Evolutionary conservation across 2,329 filamentous ascomycete genomes (phyloP).

Genomic region (Colletotrichum karsti): DNA sequence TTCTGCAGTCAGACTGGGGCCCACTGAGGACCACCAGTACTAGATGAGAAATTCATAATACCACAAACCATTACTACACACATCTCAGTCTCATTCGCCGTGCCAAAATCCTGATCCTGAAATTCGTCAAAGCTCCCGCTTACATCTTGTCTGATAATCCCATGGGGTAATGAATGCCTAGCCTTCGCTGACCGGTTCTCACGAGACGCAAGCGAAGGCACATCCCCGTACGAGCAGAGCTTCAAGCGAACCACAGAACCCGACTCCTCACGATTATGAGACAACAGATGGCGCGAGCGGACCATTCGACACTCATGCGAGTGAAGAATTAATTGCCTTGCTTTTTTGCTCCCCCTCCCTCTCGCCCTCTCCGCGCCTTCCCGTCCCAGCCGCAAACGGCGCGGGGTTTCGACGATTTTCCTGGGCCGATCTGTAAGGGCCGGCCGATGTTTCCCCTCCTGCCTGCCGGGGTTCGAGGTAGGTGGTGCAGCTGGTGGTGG

Average conservation of each 20-base stretch:
- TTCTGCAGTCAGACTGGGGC: background rate
- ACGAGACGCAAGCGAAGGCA: background rate
- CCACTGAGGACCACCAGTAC: background rate
- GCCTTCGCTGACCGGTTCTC: background rate
- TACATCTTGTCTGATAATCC: background rate
- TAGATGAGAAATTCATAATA: constrained; percentile 21
- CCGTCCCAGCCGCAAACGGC: background rate
- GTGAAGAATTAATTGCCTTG: background rate
- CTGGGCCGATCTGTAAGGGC: background rate
- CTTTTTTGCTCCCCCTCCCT: background rate
- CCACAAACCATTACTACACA: constrained; percentile 11
- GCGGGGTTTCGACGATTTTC: background rate
- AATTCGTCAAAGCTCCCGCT: background rate
- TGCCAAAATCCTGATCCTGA: background rate
- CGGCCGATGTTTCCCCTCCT: background rate
- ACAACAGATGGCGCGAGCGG: constrained; percentile 2
- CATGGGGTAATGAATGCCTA: background rate
- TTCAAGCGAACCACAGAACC: no score
- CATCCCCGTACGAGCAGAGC: no score
- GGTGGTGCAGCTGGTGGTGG: background rate
- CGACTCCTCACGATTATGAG: background rate
- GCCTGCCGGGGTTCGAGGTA: background rate
- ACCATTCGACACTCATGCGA: background rate
- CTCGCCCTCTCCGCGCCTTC: background rate
- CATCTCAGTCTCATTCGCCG: background rate